Evolutionary conservation across 768 basidiomycete species (phyloP), one percentile per base, ranked within the genome.

Genomic region (Leccinellum rugosiceps): DNA sequence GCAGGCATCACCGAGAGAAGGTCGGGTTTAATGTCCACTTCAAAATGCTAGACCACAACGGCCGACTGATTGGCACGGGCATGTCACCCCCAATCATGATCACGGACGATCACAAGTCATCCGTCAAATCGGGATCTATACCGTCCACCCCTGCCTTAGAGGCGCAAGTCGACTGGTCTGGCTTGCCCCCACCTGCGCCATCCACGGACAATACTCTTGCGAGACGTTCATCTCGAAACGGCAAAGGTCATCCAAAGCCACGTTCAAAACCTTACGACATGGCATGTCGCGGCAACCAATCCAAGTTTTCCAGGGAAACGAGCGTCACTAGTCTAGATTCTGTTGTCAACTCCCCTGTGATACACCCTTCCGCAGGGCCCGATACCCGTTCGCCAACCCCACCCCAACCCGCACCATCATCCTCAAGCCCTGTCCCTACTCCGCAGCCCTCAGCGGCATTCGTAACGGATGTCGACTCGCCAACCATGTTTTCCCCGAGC

Each of bases 21-120:
- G 78, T 88, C 35, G 97, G 97, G 3, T 98, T 98, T 74, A 87
- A 89, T 68, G 85, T 98, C 58, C 87, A 90, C 63, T 89, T 98
- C 70, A 84, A 86, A 19, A 82, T 99, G 79, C 82, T 85, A 69
- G 92, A 97, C 64, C 77, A 86, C 64, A 77, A 75, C 25, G 95
- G 94, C 3, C 82, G 88, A 21, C 73, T 92, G 49, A 84, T 98
- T 53, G 95, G 92, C 14, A 80, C 83, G 8, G 94, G 93, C 5
- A 81, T 78, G 53, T 91, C 94, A 2, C 84, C 86, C 30, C 93
- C 96, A 4, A 94, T 99, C 63, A 95, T 98, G 87, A 98, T 98
- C 63, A 99, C 96, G 2, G 97, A 99, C 76, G 97, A 99, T 73
- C 97, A 99, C 77, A 99, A 99, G 76, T 94, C 92, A 28, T 83